These are phyloP conservation scores for Epichloe uncinata DNA, from an alignment of 2,329 filamentous ascomycete species.

Conservation along the genomic window DNA sequence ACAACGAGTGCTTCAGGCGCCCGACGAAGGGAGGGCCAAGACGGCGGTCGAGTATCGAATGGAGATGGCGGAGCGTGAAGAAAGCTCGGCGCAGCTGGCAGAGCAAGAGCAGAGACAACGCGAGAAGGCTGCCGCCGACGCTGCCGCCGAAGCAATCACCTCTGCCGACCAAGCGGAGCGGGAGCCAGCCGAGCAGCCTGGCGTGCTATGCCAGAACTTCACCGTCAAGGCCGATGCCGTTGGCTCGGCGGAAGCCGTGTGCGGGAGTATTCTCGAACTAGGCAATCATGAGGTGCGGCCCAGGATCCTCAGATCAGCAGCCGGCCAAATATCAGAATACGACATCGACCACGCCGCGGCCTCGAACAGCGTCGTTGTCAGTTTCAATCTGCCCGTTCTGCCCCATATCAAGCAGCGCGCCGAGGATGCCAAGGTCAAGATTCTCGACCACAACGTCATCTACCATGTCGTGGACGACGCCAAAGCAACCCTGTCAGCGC, in stretches of 20 bases:
- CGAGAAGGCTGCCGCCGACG: slow-evolving; percentile 33
- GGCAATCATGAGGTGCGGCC: slow-evolving; percentile 76
- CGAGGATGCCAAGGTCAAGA: slow-evolving; percentile 54
- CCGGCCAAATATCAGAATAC: slow-evolving; percentile 70
- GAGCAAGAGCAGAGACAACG: slow-evolving; percentile 51
- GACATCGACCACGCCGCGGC: slow-evolving; percentile 79
- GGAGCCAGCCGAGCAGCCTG: slow-evolving; percentile 23
- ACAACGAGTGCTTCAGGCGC: slow-evolving; percentile 73
- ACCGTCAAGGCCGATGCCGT: slow-evolving; percentile 87
- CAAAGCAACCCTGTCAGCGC: slow-evolving; percentile 51
- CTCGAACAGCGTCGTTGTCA: slow-evolving; percentile 64
- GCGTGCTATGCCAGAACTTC: slow-evolving; percentile 54
- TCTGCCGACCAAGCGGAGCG: slow-evolving; percentile 22
- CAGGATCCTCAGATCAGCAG: slow-evolving; percentile 60
- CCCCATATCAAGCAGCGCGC: slow-evolving; percentile 57
- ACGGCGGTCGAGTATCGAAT: slow-evolving; percentile 63
- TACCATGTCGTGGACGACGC: slow-evolving; percentile 68
- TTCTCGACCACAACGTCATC: slow-evolving; percentile 79
- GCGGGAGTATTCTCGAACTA: slow-evolving; percentile 60
- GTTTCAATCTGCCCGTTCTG: slow-evolving; percentile 68
- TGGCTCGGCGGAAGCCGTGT: slow-evolving; percentile 84
- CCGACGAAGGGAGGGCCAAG: slow-evolving; percentile 65
- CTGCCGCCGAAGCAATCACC: slow-evolving; percentile 22
- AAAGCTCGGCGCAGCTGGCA: slow-evolving; percentile 71
- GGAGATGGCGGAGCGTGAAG: slow-evolving; percentile 56